Percentiles rank a stretch among this genome's conserved stretches.
These are phyloP conservation scores for Aegilops tauschii DNA, from an alignment of 176 grass and related monocot genomes.

Conservation along the genomic window DNA sequence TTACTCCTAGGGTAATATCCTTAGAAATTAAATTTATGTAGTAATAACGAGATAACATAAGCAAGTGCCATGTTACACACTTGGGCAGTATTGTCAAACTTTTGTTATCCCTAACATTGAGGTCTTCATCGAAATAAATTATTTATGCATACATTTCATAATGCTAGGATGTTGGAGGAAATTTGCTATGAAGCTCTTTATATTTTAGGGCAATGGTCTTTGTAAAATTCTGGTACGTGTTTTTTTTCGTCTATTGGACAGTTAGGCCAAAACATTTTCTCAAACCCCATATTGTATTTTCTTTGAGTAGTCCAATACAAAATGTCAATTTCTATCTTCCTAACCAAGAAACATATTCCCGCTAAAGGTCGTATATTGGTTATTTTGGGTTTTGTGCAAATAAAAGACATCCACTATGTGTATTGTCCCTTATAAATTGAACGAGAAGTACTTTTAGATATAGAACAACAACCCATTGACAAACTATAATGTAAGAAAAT, in stretches of 20 bases:
- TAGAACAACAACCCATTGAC: background rate
- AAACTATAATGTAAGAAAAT: no score
- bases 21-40: background rate
- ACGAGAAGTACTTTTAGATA: background rate
- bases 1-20: background rate
- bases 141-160: background rate
- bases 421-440: background rate
- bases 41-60: background rate
- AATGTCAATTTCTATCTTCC: background rate
- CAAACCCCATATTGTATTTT: background rate
- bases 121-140: background rate
- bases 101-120: background rate
- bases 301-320: background rate
- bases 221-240: background rate
- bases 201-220: no score
- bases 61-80: background rate
- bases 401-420: background rate
- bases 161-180: background rate
- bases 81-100: background rate
- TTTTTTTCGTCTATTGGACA: background rate
- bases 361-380: background rate
- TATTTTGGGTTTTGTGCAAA: background rate
- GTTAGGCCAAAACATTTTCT: background rate
- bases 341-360: background rate
- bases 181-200: background rate